Evolutionary conservation across 1,139 yeast species (phyloP).

Genomic region (Wickerhamomyces sp.): DNA sequence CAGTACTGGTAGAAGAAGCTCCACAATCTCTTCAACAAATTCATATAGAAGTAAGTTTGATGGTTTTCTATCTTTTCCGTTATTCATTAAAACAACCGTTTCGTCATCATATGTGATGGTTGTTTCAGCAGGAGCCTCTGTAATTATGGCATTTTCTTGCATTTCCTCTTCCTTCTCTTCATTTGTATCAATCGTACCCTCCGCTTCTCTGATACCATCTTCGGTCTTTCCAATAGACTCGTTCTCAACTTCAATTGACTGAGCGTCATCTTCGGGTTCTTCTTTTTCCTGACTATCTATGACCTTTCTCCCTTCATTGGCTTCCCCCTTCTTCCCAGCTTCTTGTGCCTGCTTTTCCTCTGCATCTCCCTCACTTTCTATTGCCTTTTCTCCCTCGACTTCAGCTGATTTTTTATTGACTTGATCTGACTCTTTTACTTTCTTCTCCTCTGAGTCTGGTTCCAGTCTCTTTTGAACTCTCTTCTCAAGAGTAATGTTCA

Average conservation of each 20-base stretch:
- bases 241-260: background rate
- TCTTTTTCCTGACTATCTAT: background rate
- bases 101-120: conserved; percentile 24
- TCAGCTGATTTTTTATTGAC: no score
- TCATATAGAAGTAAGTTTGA: conserved; percentile 31
- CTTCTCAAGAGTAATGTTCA: conserved; percentile 7
- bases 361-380: background rate
- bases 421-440: background rate
- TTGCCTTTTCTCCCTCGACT: background rate
- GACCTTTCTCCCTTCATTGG: conserved; percentile 21
- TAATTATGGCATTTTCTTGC: conserved; percentile 11
- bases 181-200: conserved; percentile 15
- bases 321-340: conserved; percentile 20
- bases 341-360: conserved; percentile 10
- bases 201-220: conserved; percentile 26
- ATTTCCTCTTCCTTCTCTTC: conserved; percentile 15
- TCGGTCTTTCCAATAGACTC: background rate
- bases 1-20: conserved; percentile 31
- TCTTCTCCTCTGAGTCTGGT: background rate
- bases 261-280: background rate
- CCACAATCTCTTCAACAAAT: conserved; percentile 36
- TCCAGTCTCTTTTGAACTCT: background rate
- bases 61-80: conserved; percentile 8
- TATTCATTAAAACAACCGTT: conserved; percentile 18
- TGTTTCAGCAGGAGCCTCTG: background rate